Conservation (phyloP, 2,329 filamentous ascomycete species). For the Phialocephala sp. region DNA sequence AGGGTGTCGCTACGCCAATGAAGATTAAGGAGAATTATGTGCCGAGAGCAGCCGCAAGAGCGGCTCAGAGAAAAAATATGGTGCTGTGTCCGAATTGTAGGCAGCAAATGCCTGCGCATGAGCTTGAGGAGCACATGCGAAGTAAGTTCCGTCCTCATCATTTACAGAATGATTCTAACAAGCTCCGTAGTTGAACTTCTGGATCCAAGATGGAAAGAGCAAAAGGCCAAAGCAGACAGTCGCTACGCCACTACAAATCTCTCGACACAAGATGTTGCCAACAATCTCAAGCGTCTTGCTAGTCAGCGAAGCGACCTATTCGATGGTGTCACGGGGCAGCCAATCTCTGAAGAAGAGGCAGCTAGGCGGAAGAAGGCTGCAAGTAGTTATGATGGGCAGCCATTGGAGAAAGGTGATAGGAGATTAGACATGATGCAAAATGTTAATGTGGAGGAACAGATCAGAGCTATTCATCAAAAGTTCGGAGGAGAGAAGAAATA, state of each 20-base stretch:
- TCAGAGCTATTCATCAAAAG: slow-evolving; percentile 69
- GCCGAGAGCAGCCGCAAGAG: slow-evolving; percentile 77
- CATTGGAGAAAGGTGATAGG: slow-evolving; percentile 62
- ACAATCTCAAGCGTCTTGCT: slow-evolving; percentile 93
- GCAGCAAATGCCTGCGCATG: slow-evolving; percentile 83
- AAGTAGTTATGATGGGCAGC: slow-evolving; percentile 68
- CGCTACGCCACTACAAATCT: slow-evolving; percentile 86
- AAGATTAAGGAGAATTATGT: slow-evolving; percentile 95
- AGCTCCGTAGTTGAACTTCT: slow-evolving; percentile 73
- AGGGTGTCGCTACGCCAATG: slow-evolving; percentile 72
- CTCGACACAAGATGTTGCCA: slow-evolving; percentile 84
- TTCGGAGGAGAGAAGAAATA: slow-evolving; percentile 47
- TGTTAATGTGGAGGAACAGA: slow-evolving; percentile 86
- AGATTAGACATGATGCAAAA: slow-evolving; percentile 63
- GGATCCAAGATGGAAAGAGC: slow-evolving; percentile 94
- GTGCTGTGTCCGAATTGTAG: slow-evolving; percentile 92
- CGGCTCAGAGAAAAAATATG: slow-evolving; percentile 68
- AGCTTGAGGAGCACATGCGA: slow-evolving; percentile 91
- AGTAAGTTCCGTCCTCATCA: slow-evolving; percentile 56
- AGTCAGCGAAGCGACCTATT: slow-evolving; percentile 89
- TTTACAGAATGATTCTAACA: slow-evolving; percentile 26
- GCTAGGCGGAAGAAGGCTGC: slow-evolving; percentile 79
- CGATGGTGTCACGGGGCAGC: slow-evolving; percentile 72
- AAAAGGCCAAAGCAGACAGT: slow-evolving; percentile 86
- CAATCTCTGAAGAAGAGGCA: slow-evolving; percentile 74